Conservation (phyloP, 179 eudicot species). For the Corrigiola litoralis region DNA sequence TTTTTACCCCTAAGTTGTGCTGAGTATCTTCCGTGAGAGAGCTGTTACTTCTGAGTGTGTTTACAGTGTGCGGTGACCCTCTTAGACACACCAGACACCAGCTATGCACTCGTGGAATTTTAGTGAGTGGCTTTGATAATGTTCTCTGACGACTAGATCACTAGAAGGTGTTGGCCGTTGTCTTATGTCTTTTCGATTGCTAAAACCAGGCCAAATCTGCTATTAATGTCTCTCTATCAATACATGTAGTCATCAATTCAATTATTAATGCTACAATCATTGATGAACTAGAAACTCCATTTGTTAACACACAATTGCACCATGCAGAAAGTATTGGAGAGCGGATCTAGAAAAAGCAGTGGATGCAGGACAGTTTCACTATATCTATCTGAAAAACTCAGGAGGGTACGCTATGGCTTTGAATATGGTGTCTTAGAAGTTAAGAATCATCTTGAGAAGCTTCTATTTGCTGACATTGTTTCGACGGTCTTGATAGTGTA, state of each 20-base stretch:
- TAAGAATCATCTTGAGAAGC: constrained; percentile 71
- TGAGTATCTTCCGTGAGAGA: no score
- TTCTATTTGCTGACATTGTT: constrained; percentile 63
- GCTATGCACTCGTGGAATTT: no score
- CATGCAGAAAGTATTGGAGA: constrained; percentile 78
- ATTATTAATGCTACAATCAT: neutral
- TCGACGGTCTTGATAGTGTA: constrained; percentile 62
- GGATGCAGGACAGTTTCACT: constrained; percentile 62
- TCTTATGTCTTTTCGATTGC: no score
- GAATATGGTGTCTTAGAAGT: constrained; percentile 90
- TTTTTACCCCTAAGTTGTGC: no score
- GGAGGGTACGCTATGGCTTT: constrained; percentile 53
- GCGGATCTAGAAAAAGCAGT: constrained; percentile 60
- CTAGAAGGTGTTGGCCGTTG: no score
- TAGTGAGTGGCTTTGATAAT: no score
- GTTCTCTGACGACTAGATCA: no score
- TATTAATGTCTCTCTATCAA: no score
- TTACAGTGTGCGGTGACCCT: no score
- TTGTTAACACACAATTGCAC: constrained; percentile 9
- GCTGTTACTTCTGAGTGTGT: no score
- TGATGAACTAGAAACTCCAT: neutral
- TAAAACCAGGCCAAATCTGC: no score
- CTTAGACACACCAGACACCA: no score
- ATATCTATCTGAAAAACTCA: constrained; percentile 62
- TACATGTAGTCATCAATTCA: neutral